A percentile compares a stretch with the other conserved stretches of the same genome.
phyloP scores from a whole-genome alignment of 2,329 filamentous ascomycete genomes.

The Botrytis porri region DNA sequence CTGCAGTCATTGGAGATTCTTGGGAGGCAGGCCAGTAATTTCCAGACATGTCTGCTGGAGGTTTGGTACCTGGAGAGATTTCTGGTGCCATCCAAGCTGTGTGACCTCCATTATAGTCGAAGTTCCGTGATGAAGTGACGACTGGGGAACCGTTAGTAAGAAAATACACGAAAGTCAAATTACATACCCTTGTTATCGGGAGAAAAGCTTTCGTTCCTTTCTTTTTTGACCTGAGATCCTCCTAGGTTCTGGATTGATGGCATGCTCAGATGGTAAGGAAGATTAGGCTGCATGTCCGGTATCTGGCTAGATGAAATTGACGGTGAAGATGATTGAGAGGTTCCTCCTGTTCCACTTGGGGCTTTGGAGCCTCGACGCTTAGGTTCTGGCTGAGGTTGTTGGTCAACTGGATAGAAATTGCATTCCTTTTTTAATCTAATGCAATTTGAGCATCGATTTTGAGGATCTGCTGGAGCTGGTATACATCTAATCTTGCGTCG shows the following conservation, averaged over 20 bases:
- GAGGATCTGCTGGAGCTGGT: slow-evolving; percentile 66
- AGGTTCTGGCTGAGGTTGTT: slow-evolving; percentile 54
- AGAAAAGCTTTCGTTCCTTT: slow-evolving; percentile 39
- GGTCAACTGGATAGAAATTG: slow-evolving; percentile 86
- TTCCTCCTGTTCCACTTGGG: slow-evolving; percentile 33
- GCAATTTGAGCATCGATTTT: slow-evolving; percentile 84
- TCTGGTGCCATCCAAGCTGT: slow-evolving; percentile 37
- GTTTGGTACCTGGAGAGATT: slow-evolving; percentile 39
- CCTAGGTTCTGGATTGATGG: slow-evolving; percentile 47
- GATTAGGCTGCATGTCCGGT: slow-evolving; percentile 43
- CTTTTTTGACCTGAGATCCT: slow-evolving; percentile 42
- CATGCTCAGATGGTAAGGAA: slow-evolving; percentile 46
- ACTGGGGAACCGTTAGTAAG: slow-evolving; percentile 30
- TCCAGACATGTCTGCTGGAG: slow-evolving; percentile 42
- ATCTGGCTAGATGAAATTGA: slow-evolving; percentile 45
- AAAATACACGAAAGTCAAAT: slow-evolving; percentile 9
- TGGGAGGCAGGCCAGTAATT: slow-evolving; percentile 49
- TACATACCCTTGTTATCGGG: slow-evolving; percentile 37
- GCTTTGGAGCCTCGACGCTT: slow-evolving; percentile 43
- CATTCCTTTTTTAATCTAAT: slow-evolving; percentile 94
- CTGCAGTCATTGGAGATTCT: slow-evolving; percentile 50
- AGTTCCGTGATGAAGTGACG: slow-evolving; percentile 34
- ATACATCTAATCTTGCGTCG: slow-evolving; percentile 92
- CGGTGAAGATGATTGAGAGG: slow-evolving; percentile 50
- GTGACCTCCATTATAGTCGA: slow-evolving; percentile 32